Evolutionary conservation across 139 green algal species (phyloP).

Genomic region (Coccomyxa sp.): DNA sequence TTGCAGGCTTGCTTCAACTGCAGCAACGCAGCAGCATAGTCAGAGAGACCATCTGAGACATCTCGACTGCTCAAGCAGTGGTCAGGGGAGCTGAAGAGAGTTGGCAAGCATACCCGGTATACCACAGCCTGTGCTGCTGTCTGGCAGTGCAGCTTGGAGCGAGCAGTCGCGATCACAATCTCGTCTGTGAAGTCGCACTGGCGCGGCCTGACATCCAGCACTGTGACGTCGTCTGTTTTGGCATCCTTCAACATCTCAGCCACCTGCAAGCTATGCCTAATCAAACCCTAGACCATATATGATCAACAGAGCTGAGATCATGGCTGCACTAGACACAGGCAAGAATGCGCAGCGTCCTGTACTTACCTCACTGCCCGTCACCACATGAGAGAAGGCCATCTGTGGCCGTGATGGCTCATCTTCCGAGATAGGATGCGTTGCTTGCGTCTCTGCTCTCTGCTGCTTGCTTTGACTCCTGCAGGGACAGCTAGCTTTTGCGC

Average conservation of each 20-base stretch:
- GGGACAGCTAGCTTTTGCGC: background rate
- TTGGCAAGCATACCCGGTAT: background rate
- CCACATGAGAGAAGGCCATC: background rate
- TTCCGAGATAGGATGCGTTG: too few relatives aligned
- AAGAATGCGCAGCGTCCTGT: background rate
- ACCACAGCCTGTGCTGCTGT: background rate
- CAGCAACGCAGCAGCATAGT: background rate
- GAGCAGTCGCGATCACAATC: background rate
- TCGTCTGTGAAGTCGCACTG: background rate
- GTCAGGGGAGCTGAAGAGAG: background rate
- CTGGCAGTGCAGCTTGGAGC: background rate
- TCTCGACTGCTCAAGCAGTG: background rate
- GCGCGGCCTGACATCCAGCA: background rate
- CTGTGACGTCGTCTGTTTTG: background rate
- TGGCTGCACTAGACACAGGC: background rate
- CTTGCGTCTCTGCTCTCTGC: background rate
- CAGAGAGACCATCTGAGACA: background rate
- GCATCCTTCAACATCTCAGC: background rate
- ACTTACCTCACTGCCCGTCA: background rate
- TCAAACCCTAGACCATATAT: background rate
- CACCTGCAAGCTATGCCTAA: background rate
- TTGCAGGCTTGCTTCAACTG: background rate
- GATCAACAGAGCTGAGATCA: background rate
- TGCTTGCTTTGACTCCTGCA: background rate
- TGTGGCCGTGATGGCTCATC: too few relatives aligned